These are phyloP conservation scores for Spathaspora gorwiae DNA, from an alignment of 805 yeast genomes.

Conservation along the genomic window DNA sequence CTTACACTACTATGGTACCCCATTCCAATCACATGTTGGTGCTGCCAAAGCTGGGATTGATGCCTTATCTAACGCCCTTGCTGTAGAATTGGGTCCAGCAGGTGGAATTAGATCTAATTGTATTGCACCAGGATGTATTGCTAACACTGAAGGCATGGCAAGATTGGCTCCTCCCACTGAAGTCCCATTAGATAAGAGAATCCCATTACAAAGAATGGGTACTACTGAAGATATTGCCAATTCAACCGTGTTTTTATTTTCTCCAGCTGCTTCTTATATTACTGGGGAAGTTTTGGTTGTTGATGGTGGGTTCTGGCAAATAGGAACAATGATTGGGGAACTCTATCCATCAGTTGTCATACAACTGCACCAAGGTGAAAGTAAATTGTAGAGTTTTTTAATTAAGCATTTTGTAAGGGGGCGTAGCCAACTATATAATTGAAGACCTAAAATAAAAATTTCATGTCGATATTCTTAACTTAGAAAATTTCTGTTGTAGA, in stretches of 20 bases:
- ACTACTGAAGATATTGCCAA: slow-evolving; percentile 77
- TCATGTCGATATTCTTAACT: too few relatives aligned
- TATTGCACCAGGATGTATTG: slow-evolving; percentile 91
- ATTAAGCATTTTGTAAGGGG: too few relatives aligned
- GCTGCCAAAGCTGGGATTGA: slow-evolving; percentile 97
- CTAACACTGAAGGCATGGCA: slow-evolving; percentile 78
- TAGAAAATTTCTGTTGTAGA: too few relatives aligned
- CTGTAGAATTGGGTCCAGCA: slow-evolving; percentile 87
- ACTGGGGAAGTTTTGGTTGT: slow-evolving; percentile 78
- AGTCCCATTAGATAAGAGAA: slow-evolving; percentile 34
- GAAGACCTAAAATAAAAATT: too few relatives aligned
- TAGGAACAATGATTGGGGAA: slow-evolving; percentile 42
- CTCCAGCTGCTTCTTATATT: slow-evolving; percentile 74
- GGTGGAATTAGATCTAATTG: slow-evolving; percentile 74
- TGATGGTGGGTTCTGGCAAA: slow-evolving; percentile 91
- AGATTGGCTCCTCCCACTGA: slow-evolving; percentile 46
- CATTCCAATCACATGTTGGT: slow-evolving; percentile 84
- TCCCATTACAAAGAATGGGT: slow-evolving; percentile 71
- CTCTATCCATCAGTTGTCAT: slow-evolving; percentile 31
- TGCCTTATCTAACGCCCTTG: slow-evolving; percentile 75
- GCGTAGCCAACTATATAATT: too few relatives aligned
- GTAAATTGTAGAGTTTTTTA: slow-evolving; percentile 15
- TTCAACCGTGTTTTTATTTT: slow-evolving; percentile 76
- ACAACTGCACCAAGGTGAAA: slow-evolving; percentile 23
- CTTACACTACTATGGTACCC: slow-evolving; percentile 82